Base-by-base conservation (phyloP, 345 rosid genomes). In the Eucalyptus rudis region DNA sequence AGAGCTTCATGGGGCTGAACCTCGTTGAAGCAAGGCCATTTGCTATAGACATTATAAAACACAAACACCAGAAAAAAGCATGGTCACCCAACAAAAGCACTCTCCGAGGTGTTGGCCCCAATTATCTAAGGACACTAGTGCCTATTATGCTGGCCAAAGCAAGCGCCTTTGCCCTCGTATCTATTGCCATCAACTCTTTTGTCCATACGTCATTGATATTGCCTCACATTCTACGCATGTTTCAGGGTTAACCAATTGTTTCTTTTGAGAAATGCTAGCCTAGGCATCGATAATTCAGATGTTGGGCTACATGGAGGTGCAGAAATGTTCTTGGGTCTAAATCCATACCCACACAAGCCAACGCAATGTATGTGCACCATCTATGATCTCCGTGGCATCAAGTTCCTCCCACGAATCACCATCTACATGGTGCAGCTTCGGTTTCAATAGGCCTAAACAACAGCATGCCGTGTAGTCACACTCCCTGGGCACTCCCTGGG, bases 331-430 rank as follows among this genome's bases (percentile, higher is more conserved):
- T 51, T 93, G 43, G 92, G 94, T 85, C 88, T 89, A 86, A 68
- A 83, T 52, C 93, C 92, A 16, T 94, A 97, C 98, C 98, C 99
- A 96, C 51, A 96, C 94, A 90, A 97, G 94, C 99, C 99, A 97
- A 45, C 94, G 96, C 88, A 96, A 83, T 45, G 97, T 93, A 89
- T 94, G 94, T 89, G 97, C 97, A 87, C 96, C 96, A 87, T 93
- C 93, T 89, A 94, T 94, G 84, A 96, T 95, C 90, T 97, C 97
- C 29, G 89, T 40, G 50, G 91, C 88, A 85, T 93, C 96, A 87
- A 97, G 94, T 90, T 96, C 99, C 93, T 96, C 99, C 99, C 97
- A 96, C 13, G 99, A 96, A 80, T 96, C 98, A 62, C 92, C 98
- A 86, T 90, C 99, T 44, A 94, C 91, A 89, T 90, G 88, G 62